Base-by-base conservation (phyloP, 1,284 basidiomycete genomes). In the Cryptococcus sp. region DNA sequence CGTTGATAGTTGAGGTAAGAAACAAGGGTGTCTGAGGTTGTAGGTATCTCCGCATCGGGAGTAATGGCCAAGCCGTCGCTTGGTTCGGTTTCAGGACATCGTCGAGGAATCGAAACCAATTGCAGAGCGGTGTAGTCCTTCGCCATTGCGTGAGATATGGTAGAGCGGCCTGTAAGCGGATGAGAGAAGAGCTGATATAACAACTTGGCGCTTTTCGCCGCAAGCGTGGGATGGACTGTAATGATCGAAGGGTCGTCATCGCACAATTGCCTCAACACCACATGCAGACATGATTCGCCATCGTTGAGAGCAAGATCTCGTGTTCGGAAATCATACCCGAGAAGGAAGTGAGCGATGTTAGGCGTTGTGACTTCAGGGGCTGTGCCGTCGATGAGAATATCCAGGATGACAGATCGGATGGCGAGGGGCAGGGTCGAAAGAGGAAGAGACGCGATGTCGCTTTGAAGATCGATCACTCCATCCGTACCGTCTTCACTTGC, bases 61-160 rank as follows among this genome's bases (percentile, higher is more conserved):
- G 59, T 60, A 31, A 84, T 77, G 1, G 91, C 85, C 42, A 88
- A 81, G 31, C 95, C 88, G 56, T 81, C 81, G 0, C 86, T 83
- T 4, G 83, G 82, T 39, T 59, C 54, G 0, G 87, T 85, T 0
- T 83, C 82, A 54, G 84, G 83, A 48, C 86, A 85, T n/a, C 57
- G 51, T 23, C 68, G 65, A 15, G 73, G 70, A 5, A 74, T 50
- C 3, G 67, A 52, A 2, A 86, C 84, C 20, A 97, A 83, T 74
- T 97, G 93, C 7, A 88, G 84, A 1, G 87, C 86, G 67, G 95
- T 92, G 81, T 94, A 98, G 69, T 93, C 88, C 75, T 94, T 90
- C 3, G 89, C 91, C 44, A 93, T 87, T 45, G 98, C 83, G 74
- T 96, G 98, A 0, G 92, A 86, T 79, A 92, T 88, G 13, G 88